Conservation (phyloP, 495 filamentous ascomycete genomes). For the Barbatosphaeria neglecta region DNA sequence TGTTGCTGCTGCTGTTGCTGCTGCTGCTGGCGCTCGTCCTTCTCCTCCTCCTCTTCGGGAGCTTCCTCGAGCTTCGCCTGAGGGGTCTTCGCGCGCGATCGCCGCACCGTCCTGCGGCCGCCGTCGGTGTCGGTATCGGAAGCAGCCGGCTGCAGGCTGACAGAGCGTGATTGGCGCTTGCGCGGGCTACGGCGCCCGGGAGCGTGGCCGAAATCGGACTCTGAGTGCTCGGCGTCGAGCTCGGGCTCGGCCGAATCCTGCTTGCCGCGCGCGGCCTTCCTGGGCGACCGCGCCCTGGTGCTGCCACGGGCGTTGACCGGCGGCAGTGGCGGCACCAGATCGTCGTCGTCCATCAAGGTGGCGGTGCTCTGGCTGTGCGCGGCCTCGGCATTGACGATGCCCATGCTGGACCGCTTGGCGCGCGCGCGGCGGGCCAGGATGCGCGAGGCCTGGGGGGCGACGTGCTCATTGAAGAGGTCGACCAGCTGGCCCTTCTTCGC, state of each 20-base stretch:
- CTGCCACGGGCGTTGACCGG: conserved; percentile 21
- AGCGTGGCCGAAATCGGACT: too few relatives aligned
- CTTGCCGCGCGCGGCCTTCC: conserved; percentile 36
- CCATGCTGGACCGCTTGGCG: conserved; percentile 67
- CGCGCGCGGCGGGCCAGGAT: conserved; percentile 61
- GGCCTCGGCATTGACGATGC: conserved; percentile 69
- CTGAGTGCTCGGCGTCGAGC: conserved; percentile 11
- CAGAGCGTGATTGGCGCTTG: conserved; percentile 39
- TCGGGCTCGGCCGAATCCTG: conserved; percentile 34
- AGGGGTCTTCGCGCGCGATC: conserved; percentile 25
- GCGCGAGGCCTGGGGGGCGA: conserved; percentile 65
- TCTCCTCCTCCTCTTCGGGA: conserved; percentile 23
- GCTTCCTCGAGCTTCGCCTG: conserved; percentile 31
- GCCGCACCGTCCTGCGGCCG: conserved; percentile 10
- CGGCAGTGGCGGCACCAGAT: conserved; percentile 31
- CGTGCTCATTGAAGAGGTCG: conserved; percentile 66
- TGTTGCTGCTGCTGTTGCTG: too few relatives aligned
- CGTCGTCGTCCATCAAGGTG: conserved; percentile 31
- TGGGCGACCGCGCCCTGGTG: conserved; percentile 32
- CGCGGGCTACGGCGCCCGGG: conserved; percentile 29
- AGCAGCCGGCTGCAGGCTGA: conserved; percentile 29
- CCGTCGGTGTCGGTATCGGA: conserved; percentile 40
- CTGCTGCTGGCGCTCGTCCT: too few relatives aligned
- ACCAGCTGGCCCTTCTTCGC: conserved; percentile 82
- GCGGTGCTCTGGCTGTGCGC: conserved; percentile 26